Base-by-base conservation (phyloP, 805 yeast species). In the Metschnikowia borealis region DNA sequence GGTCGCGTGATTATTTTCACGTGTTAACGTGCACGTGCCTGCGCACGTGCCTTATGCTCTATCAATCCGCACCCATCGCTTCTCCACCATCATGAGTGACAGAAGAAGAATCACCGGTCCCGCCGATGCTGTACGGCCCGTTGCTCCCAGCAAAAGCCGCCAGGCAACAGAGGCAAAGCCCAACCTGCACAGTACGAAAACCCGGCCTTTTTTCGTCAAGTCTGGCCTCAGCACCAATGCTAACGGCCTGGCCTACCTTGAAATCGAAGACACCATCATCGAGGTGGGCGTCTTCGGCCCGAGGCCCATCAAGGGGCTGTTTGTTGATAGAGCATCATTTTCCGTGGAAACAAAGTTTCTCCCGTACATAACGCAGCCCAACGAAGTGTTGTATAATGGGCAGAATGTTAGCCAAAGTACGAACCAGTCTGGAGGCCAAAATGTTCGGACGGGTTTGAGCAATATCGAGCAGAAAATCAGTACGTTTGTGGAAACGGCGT, bases 41-140 rank as follows among this genome's bases (percentile, higher is more conserved):
- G 5, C 3, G 3, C 29, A 8, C 11, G 5, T 26, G 29, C 8
- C 29, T 8, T 6, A 6, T 6, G 8, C 26, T 21, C 13, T n/a
- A 33, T 33, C 14, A n/a, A 21, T 18, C 39, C 11, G 32, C 26
- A 4, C n/a, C 41, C 36, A 23, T 36, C 38, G 7, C 37, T 18
- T 11, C 48, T 21, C 39, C 29, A 8, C 43, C 38, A 20, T 31
- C 51, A 74, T 73, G 77, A 70, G 65, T 48, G 97, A 92, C 63
- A 81, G 96, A 74, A 81, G 96, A 75, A 78, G 97, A 65, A 74
- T 90, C n/a, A 62, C 87, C 32, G 97, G 96, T 0, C 97, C 97
- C 0, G 62, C 78, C 0, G 83, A 80, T 56, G 87, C 87, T 1
- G 75, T 71, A 46, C 58, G 67, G 29, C 75, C 74, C 2, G 48